These are phyloP conservation scores for Physaria fendleri DNA, from an alignment of 345 rosid genomes.

Conservation along the genomic window DNA sequence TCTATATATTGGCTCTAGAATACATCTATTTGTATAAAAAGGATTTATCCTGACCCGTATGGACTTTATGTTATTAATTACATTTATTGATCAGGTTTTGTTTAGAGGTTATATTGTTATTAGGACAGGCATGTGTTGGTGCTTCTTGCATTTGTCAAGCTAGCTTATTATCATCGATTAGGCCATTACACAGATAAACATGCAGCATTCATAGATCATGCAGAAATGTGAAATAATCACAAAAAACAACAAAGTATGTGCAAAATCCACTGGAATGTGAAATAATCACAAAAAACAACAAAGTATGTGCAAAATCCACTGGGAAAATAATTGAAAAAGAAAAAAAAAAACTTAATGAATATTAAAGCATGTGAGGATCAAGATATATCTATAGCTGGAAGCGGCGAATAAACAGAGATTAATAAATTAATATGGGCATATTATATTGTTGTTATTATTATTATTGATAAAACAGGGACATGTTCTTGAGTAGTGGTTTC, in stretches of 20 bases:
- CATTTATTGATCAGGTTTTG: neutral
- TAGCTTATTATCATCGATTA: neutral
- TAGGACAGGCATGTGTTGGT: too few species aligned
- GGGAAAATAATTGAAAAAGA: constrained; percentile 3
- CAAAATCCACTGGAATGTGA: neutral
- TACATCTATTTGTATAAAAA: too few species aligned
- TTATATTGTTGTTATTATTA: neutral
- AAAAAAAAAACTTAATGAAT: neutral
- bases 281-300: constrained; percentile 1
- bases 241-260: constrained; percentile 11
- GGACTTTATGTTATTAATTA: too few species aligned
- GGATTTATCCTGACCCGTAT: too few species aligned
- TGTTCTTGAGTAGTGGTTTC: constrained; percentile 16
- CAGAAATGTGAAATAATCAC: neutral
- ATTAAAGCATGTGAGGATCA: constrained; percentile 1
- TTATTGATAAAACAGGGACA: neutral
- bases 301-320: constrained; percentile 10
- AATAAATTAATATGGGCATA: constrained; percentile 14
- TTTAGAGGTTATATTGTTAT: too few species aligned
- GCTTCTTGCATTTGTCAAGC: neutral
- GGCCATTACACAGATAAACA: constrained; percentile 8
- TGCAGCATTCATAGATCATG: neutral
- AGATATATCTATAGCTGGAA: constrained; percentile 8
- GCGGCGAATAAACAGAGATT: constrained; percentile 21
- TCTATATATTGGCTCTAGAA: too few species aligned